These are phyloP conservation scores for Mrakia hoshinonis DNA, from an alignment of 768 basidiomycete genomes.

Conservation along the genomic window DNA sequence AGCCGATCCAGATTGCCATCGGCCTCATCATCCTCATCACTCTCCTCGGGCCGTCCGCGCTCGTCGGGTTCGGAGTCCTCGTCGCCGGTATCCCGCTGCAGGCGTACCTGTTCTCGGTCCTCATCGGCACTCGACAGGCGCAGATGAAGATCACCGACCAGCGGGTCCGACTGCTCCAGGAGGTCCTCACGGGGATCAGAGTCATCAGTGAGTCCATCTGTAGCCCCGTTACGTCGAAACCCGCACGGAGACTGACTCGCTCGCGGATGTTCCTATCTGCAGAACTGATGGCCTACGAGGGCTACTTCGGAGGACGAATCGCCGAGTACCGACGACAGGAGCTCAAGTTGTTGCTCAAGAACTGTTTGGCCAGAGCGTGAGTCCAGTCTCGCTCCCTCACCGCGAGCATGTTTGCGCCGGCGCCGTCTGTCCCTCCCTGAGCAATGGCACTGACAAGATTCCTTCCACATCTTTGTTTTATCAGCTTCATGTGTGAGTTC, in stretches of 20 bases:
- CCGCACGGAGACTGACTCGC: background rate
- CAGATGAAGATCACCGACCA: conserved; percentile 56
- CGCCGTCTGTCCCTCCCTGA: too few species aligned
- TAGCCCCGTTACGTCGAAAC: background rate
- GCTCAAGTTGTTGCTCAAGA: conserved; percentile 32
- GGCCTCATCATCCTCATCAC: conserved; percentile 56
- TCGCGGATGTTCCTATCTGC: too few species aligned
- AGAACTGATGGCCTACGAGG: conserved; percentile 55
- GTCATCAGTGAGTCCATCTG: conserved; percentile 45
- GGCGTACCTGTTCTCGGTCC: conserved; percentile 47
- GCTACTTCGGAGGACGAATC: conserved; percentile 34
- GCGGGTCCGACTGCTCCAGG: conserved; percentile 57
- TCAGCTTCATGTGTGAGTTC: conserved; percentile 10
- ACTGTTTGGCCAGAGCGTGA: conserved; percentile 37
- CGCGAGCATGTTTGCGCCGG: background rate
- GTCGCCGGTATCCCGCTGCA: conserved; percentile 56
- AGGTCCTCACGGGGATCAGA: conserved; percentile 55
- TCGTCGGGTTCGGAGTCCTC: conserved; percentile 58
- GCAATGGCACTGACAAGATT: too few species aligned
- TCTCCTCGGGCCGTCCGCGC: conserved; percentile 61
- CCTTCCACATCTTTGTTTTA: too few species aligned
- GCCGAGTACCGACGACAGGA: conserved; percentile 34
- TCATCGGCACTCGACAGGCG: conserved; percentile 42
- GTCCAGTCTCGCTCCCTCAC: too few species aligned
- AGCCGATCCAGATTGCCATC: conserved; percentile 52